Base-by-base conservation (phyloP, 1,284 basidiomycete species). In the Leccinum fallax region DNA sequence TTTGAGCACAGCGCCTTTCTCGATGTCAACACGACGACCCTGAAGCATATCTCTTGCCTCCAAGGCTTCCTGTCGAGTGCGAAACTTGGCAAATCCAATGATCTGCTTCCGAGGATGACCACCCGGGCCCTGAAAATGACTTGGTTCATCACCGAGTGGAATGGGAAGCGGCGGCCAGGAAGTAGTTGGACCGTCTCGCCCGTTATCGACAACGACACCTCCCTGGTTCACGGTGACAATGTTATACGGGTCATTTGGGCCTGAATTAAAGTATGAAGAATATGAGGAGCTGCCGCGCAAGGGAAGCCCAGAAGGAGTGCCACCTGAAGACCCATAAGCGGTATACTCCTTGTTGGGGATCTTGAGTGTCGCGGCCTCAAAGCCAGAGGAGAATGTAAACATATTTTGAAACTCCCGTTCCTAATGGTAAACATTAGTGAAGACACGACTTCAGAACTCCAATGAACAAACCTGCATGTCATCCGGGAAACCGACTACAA, bases 401-500 rank as follows among this genome's bases (percentile, higher is more conserved):
- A 99, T 97, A 76, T 98, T 98, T 78, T 97, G 94, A 76, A 99
- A 98, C 79, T 99, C 97, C 24, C 97, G 94, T 79, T 98, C 94
- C 93, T 96, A 69, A 9, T 62, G 51, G 58, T 62, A 69, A 60
- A 53, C 65, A 66, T 72, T 16, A 66, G 60, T 61, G 34, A 65
- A 38, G 49, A 59, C 57, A 7, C 49, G 43, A 38, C 53, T 55
- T 34, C 13, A 24, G 5, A 53, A 43, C 11, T 11, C 1, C 19
- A 7, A 62, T 60, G 11, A 58, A 85, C 92, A 67, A 71, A 93
- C 95, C 83, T 92, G 90, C 93, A 99, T 98, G 74, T 99, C 97
- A 66, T 99, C 97, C 3, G 97, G 97, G 76, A 99, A 99, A 1
- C 97, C 97, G 32, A 98, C 97, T 1, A 99, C 96, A 70, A 99